Evolutionary conservation across 2,329 filamentous ascomycete species (phyloP).

Genomic region (Coleophoma cylindrospora): DNA sequence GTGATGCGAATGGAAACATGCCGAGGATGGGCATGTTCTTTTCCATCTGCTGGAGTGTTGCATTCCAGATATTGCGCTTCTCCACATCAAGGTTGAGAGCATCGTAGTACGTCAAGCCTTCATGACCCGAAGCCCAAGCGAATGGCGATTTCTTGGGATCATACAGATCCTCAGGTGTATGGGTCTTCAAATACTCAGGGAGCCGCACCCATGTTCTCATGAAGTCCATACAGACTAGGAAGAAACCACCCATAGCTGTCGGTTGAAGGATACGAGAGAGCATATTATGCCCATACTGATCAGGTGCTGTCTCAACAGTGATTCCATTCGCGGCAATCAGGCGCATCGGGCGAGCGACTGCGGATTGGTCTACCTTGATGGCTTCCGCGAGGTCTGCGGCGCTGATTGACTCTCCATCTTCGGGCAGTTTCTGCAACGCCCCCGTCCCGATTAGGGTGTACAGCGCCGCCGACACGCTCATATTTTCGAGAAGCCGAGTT

Average conservation of each 20-base stretch:
- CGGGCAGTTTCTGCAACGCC: constrained; percentile 13
- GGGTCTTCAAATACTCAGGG: constrained; percentile 27
- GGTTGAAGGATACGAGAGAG: constrained; percentile 25
- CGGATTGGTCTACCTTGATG: constrained; percentile 25
- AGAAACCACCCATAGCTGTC: constrained; percentile 24
- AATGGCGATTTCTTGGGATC: constrained; percentile 28
- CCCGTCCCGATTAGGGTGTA: constrained; percentile 14
- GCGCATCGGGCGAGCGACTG: constrained; percentile 27
- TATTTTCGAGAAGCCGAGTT: constrained; percentile 16
- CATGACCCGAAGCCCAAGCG: constrained; percentile 26
- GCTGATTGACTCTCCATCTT: constrained; percentile 7
- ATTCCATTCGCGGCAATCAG: constrained; percentile 26
- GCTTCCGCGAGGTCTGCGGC: constrained; percentile 15
- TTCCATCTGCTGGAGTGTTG: constrained; percentile 25
- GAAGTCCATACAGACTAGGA: constrained; percentile 28
- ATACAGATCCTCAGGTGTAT: constrained; percentile 26
- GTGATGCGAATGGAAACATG: constrained; percentile 29
- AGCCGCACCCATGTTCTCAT: constrained; percentile 19
- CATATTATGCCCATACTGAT: constrained; percentile 28
- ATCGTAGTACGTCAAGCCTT: constrained; percentile 31
- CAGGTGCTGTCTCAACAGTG: constrained; percentile 22
- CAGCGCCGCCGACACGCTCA: constrained; percentile 13
- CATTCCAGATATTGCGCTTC: constrained; percentile 28
- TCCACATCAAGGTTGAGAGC: constrained; percentile 24
- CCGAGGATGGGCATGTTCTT: constrained; percentile 28